Base-by-base conservation (phyloP, 2,329 filamentous ascomycete species). In the Talaromyces piceae region DNA sequence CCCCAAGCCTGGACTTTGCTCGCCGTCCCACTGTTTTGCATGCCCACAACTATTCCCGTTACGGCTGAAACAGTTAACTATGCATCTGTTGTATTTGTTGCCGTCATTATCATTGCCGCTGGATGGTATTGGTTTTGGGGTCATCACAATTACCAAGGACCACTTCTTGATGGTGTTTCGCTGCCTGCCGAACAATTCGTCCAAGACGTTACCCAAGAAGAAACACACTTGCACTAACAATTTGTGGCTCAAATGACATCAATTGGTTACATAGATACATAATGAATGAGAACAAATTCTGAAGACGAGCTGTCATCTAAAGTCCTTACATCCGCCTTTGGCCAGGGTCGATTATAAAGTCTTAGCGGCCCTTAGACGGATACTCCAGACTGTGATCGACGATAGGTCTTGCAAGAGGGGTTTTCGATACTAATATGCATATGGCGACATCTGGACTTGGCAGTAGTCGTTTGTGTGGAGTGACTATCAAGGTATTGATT, bases 61-160 rank as follows among this genome's bases (percentile, higher is more conserved):
- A 77, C 75, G 0, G 67, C 76, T 5, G 63, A 69, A 16, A 76
- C 73, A 33, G 84, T 88, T 74, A 89, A 89, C 74, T 89, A 87
- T 66, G 85, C 84, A 1, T 82, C 82, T 12, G 85, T 83, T 28
- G 85, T 89, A n/a, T 87, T 88, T 58, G 78, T 84, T 23, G 82
- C 75, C 4, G 84, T 86, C 55, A 77, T 79, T 50, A 45, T 73
- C 33, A 76, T 88, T 52, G 80, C 85, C 1, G 76, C 73, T 8
- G 66, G 70, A 6, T 89, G 84, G 84, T 89, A 89, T 71, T 72
- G 81, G 58, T 74, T 76, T 47, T 87, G 83, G 82, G 85, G 85
- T 28, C 78, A 80, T 68, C 79, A 81, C 69, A 80, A 88, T 50
- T 65, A 64, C 49, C 57, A 56, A 4, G 63, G 63, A 68, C 61